Conservation (phyloP, 176 grass and related monocot species). For the Alloteropsis semialata region DNA sequence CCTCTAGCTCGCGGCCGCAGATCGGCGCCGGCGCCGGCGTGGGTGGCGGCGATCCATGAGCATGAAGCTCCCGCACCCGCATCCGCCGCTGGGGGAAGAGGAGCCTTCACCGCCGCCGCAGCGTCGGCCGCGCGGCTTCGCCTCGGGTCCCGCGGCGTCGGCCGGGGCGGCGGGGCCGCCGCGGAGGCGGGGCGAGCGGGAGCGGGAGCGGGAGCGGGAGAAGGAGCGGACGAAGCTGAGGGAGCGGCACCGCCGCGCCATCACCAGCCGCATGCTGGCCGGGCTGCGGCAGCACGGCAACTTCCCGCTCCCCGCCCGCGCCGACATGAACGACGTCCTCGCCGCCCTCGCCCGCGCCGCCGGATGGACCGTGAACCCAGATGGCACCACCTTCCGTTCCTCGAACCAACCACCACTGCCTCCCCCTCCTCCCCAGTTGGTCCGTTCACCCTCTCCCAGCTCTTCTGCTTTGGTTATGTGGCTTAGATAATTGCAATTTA, state of each 20-base stretch:
- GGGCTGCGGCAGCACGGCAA: slow-evolving; percentile 93
- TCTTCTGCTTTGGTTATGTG: not conserved
- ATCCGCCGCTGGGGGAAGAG: not conserved
- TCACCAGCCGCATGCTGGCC: slow-evolving; percentile 91
- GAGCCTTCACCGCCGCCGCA: slow-evolving; percentile 33
- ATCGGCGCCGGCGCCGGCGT: slow-evolving; percentile 37
- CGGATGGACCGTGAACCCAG: slow-evolving; percentile 75
- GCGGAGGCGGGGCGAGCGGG: slow-evolving; percentile 51
- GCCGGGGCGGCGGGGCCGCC: not conserved
- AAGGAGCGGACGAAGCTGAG: slow-evolving; percentile 92
- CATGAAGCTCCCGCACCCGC: slow-evolving; percentile 17
- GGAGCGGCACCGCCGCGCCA: slow-evolving; percentile 86
- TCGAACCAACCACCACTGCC: not conserved
- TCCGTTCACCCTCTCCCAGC: slow-evolving; percentile 26
- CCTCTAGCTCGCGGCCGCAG: not conserved
- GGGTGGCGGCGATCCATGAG: slow-evolving; percentile 6
- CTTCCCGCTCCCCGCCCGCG: slow-evolving; percentile 81
- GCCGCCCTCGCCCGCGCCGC: slow-evolving; percentile 87
- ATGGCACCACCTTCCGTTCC: slow-evolving; percentile 80
- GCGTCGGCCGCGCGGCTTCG: slow-evolving; percentile 66
- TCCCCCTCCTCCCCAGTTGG: slow-evolving; percentile 37
- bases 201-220: slow-evolving; percentile 82
- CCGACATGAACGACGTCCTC: slow-evolving; percentile 99
- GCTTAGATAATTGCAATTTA: not conserved
- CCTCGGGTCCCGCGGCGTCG: not conserved